Conservation (phyloP, 2,329 filamentous ascomycete species). For the Plectosphaerella sp. region DNA sequence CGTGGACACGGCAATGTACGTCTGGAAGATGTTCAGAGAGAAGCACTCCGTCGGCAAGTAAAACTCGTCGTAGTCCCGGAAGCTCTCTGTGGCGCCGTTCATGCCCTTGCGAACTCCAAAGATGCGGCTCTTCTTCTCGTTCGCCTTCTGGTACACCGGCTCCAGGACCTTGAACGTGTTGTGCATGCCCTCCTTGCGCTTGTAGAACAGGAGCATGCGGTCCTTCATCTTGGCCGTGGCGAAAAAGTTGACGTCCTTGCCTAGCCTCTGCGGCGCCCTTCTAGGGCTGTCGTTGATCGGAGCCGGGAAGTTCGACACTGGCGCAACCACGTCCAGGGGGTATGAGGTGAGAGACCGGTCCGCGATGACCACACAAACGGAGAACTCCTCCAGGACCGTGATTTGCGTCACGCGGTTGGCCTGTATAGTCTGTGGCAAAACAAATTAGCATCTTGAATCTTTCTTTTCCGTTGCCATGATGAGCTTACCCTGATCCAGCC, state of each 20-base stretch:
- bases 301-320: slow-evolving; percentile 56
- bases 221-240: slow-evolving; percentile 97
- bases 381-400: slow-evolving; percentile 92
- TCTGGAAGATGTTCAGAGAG: slow-evolving; percentile 93
- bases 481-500: slow-evolving; percentile 79
- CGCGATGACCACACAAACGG: slow-evolving; percentile 83
- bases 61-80: slow-evolving; percentile 98
- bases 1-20: slow-evolving; percentile 86
- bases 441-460: slow-evolving; percentile 7
- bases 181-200: slow-evolving; percentile 86
- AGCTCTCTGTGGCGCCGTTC: slow-evolving; percentile 81
- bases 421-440: slow-evolving; percentile 61
- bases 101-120: slow-evolving; percentile 55
- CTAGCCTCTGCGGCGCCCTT: slow-evolving; percentile 86
- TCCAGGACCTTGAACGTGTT: slow-evolving; percentile 97
- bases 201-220: slow-evolving; percentile 90
- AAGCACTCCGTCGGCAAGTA: slow-evolving; percentile 96
- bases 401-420: slow-evolving; percentile 81
- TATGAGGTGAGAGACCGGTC: slow-evolving; percentile 92
- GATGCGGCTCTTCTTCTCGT: slow-evolving; percentile 72
- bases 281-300: slow-evolving; percentile 67
- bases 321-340: slow-evolving; percentile 79
- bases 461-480: neutral
- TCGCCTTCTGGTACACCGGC: slow-evolving; percentile 88
- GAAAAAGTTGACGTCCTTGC: slow-evolving; percentile 94